Base-by-base conservation (phyloP, 441 rosid genomes). In the Hura crepitans region DNA sequence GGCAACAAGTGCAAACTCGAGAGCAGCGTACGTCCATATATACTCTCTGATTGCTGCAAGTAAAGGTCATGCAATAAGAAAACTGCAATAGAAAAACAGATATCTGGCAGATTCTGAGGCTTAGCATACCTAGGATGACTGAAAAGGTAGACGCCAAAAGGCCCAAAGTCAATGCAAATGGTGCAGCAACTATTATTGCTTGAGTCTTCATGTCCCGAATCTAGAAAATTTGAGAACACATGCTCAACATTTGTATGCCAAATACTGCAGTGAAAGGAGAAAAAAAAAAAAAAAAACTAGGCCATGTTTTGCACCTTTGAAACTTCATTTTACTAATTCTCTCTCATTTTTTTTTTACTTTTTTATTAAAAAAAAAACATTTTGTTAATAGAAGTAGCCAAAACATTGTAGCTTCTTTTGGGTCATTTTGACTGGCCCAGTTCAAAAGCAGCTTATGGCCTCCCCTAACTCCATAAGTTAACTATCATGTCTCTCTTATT, bases 11-110 rank as follows among this genome's bases (percentile, higher is more conserved):
- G 92, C 96, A 70, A 95, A 95, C 81, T 95, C 93, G 15, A 92
- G 88, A 63, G 96, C 97, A 55, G 97, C 98, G n/a, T 88, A 92
- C 31, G 97, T 88, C 98, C 99, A 95, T 81, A 88, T 82, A 69
- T 87, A 92, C 81, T 92, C 95, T 86, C 80, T 87, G 79, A 89
- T 92, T 58, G 95, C 99, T 95, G 92, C 83, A 75, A 83, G 42
- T 42, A 49, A 66, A 77, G 59, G 46, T n/a, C 59, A 62, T 43
- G 30, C 12, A 12, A 28, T 62, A 62, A 68, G 72, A 66, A 6
- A 4, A 37, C 59, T 25, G 42, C 47, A 59, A 62, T 46, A n/a
- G 12, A 18, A 27, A 28, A 42, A 62, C 25, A 66, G 68, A 53
- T 1, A 20, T 9, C 2, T 13, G 33, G 13, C 28, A 63, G 59